Evolutionary conservation across 1,284 basidiomycete species (phyloP).

Genomic region (Phylloboletellus chloephorus): DNA sequence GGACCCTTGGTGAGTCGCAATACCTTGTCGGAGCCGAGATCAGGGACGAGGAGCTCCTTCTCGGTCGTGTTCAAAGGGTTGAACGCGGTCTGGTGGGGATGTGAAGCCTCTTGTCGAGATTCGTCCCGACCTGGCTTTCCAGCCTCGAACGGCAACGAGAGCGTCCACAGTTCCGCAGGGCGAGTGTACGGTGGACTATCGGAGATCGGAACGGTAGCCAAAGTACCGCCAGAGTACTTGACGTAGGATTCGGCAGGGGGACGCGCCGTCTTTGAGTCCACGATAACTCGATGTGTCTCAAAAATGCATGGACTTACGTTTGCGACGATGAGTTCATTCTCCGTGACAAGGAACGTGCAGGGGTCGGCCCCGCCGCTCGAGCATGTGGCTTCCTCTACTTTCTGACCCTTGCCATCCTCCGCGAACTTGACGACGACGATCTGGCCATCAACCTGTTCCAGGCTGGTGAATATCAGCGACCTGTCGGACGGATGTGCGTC

Average conservation of each 20-base stretch:
- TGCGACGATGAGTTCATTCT: constrained; percentile 52
- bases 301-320: constrained; percentile 48
- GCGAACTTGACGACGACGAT: constrained; percentile 51
- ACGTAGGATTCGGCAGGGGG: too few relatives aligned
- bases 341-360: constrained; percentile 48
- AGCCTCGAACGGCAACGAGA: constrained; percentile 36
- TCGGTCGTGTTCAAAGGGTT: constrained; percentile 32
- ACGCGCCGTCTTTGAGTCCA: neutral
- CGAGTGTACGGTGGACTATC: constrained; percentile 41
- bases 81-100: constrained; percentile 62
- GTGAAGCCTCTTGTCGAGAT: constrained; percentile 58
- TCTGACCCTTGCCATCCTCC: constrained; percentile 24
- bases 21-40: constrained; percentile 65
- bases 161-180: constrained; percentile 25
- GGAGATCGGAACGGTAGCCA: constrained; percentile 49
- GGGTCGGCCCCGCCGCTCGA: constrained; percentile 51
- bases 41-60: constrained; percentile 62
- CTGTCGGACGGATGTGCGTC: constrained; percentile 50
- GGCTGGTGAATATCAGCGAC: constrained; percentile 47
- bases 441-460: constrained; percentile 59
- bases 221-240: constrained; percentile 58
- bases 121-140: constrained; percentile 51
- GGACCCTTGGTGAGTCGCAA: constrained; percentile 44
- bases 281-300: neutral
- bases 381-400: constrained; percentile 31